Evolutionary conservation across 2,329 filamentous ascomycete species (phyloP).

Genomic region (Phialocephala sp.): DNA sequence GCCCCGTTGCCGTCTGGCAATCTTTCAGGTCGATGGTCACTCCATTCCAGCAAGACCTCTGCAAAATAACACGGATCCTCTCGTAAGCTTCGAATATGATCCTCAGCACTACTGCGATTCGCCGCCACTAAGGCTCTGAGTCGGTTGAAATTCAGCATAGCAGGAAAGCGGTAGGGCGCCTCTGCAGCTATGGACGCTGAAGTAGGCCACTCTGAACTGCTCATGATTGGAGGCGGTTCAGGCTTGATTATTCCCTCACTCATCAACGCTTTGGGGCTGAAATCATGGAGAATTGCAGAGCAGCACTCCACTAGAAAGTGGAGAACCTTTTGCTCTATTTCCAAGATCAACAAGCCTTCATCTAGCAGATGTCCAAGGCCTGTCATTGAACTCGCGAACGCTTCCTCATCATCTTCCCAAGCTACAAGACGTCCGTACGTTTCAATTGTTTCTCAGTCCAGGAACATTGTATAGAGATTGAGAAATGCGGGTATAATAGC

Average conservation of each 20-base stretch:
- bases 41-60: constrained; percentile 48
- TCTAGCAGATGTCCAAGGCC: constrained; percentile 49
- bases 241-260: constrained; percentile 43
- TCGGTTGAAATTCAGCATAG: constrained; percentile 51
- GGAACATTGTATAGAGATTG: constrained; percentile 44
- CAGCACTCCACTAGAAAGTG: constrained; percentile 56
- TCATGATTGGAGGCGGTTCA: constrained; percentile 45
- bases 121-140: constrained; percentile 53
- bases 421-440: constrained; percentile 47
- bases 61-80: constrained; percentile 65
- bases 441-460: constrained; percentile 41
- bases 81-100: constrained; percentile 60
- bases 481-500: constrained; percentile 40
- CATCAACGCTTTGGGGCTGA: constrained; percentile 43
- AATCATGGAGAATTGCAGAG: constrained; percentile 57
- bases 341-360: constrained; percentile 55
- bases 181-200: constrained; percentile 52
- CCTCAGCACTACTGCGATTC: constrained; percentile 50
- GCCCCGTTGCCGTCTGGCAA: constrained; percentile 48
- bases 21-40: constrained; percentile 54
- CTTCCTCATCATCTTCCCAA: constrained; percentile 46
- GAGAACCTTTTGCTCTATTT: constrained; percentile 55
- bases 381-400: constrained; percentile 45
- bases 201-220: constrained; percentile 45
- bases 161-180: constrained; percentile 58